phyloP scores from a whole-genome alignment of 164 flowering plant genomes.

The Tetracentron sinense region DNA sequence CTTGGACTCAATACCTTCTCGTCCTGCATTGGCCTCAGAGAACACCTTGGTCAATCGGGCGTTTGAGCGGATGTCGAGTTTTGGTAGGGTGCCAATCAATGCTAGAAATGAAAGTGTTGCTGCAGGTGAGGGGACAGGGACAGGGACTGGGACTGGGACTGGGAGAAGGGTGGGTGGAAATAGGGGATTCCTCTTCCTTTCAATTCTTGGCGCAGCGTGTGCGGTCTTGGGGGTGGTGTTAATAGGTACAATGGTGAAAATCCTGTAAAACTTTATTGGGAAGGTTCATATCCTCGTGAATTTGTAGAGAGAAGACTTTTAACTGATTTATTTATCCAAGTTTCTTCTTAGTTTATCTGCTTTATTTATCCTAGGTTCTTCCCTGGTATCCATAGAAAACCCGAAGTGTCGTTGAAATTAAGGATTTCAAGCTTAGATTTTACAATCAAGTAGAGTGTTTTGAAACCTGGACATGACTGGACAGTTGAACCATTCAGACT shows the following conservation, averaged over 20 bases:
- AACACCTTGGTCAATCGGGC: constrained; percentile 55
- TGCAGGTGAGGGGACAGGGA: constrained; percentile 21
- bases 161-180: constrained; percentile 26
- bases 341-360: no score
- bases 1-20: constrained; percentile 82
- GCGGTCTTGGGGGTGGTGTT: constrained; percentile 41
- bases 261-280: constrained; percentile 2
- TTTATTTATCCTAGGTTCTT: no score
- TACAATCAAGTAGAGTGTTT: no score
- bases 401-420: no score
- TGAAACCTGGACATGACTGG: no score
- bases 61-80: constrained; percentile 78
- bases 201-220: constrained; percentile 34
- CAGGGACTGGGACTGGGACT: no score
- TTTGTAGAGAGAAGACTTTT: background rate
- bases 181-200: constrained; percentile 32
- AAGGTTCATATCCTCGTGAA: constrained; percentile 20
- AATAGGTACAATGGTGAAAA: constrained; percentile 16
- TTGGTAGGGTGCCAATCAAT: constrained; percentile 48
- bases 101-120: constrained; percentile 24
- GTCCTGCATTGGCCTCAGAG: constrained; percentile 91
- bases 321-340: background rate
- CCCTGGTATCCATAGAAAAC: no score
- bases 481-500: no score
- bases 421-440: no score